phyloP scores from a whole-genome alignment of 257 asterid species.

The Scutellaria barbata region DNA sequence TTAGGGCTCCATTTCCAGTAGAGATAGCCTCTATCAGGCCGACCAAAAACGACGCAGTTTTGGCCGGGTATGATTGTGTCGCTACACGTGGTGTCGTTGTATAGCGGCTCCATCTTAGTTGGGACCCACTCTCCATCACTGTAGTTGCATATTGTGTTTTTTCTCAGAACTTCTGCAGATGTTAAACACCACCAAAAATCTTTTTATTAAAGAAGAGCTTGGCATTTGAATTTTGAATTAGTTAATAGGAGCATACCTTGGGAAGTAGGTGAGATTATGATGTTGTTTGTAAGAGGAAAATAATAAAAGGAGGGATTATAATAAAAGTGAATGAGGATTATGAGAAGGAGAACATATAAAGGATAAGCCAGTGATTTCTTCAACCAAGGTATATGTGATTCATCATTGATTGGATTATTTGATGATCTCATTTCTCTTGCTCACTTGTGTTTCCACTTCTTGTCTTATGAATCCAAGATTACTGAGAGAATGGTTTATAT shows the following conservation, averaged over 20 bases:
- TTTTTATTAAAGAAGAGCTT: too few species aligned
- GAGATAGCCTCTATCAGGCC: constrained; percentile 69
- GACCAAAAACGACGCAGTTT: constrained; percentile 66
- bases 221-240: too few species aligned
- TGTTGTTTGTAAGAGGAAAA: constrained; percentile 38
- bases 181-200: too few species aligned
- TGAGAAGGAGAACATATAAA: constrained; percentile 45
- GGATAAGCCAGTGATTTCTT: constrained; percentile 44
- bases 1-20: constrained; percentile 77
- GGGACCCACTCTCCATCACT: constrained; percentile 66
- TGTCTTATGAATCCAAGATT: background rate
- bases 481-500: background rate
- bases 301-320: constrained; percentile 43
- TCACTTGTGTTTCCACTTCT: background rate
- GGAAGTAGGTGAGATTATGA: constrained; percentile 20
- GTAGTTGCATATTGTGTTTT: constrained; percentile 57
- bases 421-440: constrained; percentile 45
- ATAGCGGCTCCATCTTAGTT: constrained; percentile 49
- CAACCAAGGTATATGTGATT: constrained; percentile 15
- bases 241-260: constrained; percentile 42
- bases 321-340: constrained; percentile 50
- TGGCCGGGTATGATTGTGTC: constrained; percentile 67
- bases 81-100: constrained; percentile 66
- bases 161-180: constrained; percentile 43
- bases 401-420: constrained; percentile 36